Base-by-base conservation (phyloP, 2,329 filamentous ascomycete genomes). In the Blastomyces parvus region DNA sequence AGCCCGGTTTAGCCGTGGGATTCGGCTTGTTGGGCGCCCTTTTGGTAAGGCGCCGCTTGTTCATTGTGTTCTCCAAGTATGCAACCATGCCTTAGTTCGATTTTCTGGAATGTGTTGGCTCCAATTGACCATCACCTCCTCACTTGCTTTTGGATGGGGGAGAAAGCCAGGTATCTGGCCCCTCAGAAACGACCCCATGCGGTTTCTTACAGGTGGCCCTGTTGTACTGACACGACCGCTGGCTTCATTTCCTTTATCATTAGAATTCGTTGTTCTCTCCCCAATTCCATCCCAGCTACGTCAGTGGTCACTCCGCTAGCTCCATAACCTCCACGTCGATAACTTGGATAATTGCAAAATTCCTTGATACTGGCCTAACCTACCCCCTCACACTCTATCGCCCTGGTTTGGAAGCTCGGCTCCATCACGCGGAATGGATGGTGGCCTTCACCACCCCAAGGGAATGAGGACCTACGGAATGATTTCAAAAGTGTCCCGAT, bases 141-240 rank as follows among this genome's bases (percentile, higher is more conserved):
- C 17, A 63, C 38, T 40, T 22, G 22, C 59, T 38, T 60, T 40
- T 33, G 52, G 58, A 59, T 33, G 19, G 52, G 52, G 38, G 55
- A 13, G 13, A 48, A 50, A 25, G 42, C 53, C 46, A 57, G 40
- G 42, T 44, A 62, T 59, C 22, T 40, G 25, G 25, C 27, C 22
- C 60, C 25, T 59, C 22, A 19, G n/a, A 13, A 44, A 46, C 22
- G 33, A 3, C 57, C 17, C 9, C n/a, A 3, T 59, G 57, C 57
- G 25, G 57, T 25, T 40, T 61, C 61, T 65, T 60, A 65, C 59
- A 63, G 64, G 64, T 65, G 62, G 64, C 64, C 64, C 25, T 38
- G 50, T 62, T 57, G 38, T 61, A 40, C 40, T 58, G 38, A 44
- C 42, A 25, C 27, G 27, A 52, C 25, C 9, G 46, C 25, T n/a